Conservation (phyloP, 805 yeast species). For the Candida parachauliodes region DNA sequence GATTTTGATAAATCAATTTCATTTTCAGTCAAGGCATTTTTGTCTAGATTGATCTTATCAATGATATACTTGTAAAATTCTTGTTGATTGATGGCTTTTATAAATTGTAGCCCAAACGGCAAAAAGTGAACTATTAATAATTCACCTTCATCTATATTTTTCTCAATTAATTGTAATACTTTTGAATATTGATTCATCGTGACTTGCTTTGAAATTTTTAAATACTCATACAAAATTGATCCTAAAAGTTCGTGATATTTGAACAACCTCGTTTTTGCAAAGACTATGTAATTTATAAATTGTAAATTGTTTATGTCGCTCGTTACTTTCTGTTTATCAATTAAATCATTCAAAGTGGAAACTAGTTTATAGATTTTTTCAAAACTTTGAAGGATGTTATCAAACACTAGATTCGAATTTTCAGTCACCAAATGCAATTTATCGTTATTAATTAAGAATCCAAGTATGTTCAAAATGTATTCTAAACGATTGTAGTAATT, state of each 20-base stretch:
- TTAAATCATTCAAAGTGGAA: constrained; percentile 47
- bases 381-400: constrained; percentile 52
- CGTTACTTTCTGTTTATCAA: constrained; percentile 45
- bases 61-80: constrained; percentile 40
- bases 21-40: constrained; percentile 11
- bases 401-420: constrained; percentile 24
- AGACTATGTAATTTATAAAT: constrained; percentile 40
- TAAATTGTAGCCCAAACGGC: constrained; percentile 52
- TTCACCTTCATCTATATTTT: constrained; percentile 56
- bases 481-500: constrained; percentile 67
- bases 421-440: constrained; percentile 19
- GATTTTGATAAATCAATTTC: constrained; percentile 31
- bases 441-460: constrained; percentile 21
- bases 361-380: constrained; percentile 55
- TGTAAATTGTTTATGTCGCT: constrained; percentile 46
- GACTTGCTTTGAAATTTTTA: constrained; percentile 33
- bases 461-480: constrained; percentile 66
- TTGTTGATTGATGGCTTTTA: constrained; percentile 33
- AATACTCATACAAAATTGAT: constrained; percentile 55
- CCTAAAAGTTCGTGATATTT: constrained; percentile 70
- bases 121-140: constrained; percentile 59
- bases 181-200: constrained; percentile 30
- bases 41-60: constrained; percentile 19
- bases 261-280: constrained; percentile 59
- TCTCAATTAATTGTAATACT: constrained; percentile 42